These are phyloP conservation scores for Solanum pimpinellifolium DNA, from an alignment of 257 asterid species.

Conservation along the genomic window DNA sequence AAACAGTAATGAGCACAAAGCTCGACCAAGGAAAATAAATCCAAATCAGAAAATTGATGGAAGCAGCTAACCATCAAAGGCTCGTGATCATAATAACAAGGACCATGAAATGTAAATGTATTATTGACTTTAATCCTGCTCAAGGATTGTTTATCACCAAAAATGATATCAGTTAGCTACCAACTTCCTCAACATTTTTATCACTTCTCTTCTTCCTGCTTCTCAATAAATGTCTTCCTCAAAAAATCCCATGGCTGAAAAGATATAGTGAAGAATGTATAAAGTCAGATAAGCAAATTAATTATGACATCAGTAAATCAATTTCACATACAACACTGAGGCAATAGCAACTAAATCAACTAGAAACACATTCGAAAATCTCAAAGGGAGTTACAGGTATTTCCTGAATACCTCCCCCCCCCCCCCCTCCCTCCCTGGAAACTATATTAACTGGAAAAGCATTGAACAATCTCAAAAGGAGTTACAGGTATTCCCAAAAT, in stretches of 20 bases:
- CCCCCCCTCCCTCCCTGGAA: neutral
- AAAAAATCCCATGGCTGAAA: slow-evolving; percentile 89
- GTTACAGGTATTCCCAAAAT: neutral
- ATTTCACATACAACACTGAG: neutral
- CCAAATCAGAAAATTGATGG: neutral
- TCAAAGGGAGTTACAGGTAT: neutral
- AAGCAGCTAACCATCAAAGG: neutral
- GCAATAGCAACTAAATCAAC: neutral
- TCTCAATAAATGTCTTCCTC: slow-evolving; percentile 77
- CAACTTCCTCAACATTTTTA: slow-evolving; percentile 4
- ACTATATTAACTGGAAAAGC: neutral
- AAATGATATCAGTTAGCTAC: slow-evolving; percentile 5
- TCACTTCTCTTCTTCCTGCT: slow-evolving; percentile 51
- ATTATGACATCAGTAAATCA: neutral
- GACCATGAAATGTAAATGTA: neutral
- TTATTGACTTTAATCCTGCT: slow-evolving; percentile 15
- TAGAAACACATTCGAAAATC: neutral
- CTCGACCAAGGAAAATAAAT: neutral
- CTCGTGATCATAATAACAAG: neutral
- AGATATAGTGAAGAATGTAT: neutral
- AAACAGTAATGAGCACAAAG: neutral
- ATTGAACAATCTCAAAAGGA: neutral
- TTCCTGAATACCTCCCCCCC: neutral
- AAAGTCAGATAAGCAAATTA: neutral
- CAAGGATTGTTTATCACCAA: slow-evolving; percentile 21